phyloP scores from a whole-genome alignment of 257 asterid species.

The Lycium barbarum region DNA sequence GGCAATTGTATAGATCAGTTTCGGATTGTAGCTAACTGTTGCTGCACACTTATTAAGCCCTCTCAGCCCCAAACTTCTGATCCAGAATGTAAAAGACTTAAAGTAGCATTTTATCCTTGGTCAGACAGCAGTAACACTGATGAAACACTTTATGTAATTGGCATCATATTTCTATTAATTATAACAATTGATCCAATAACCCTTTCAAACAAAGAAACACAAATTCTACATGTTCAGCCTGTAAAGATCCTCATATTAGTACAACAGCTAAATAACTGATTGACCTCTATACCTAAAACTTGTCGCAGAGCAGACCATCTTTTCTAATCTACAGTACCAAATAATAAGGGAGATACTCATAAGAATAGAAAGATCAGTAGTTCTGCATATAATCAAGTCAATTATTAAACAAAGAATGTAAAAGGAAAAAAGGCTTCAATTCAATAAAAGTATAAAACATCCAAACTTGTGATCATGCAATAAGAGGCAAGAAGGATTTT shows the following conservation, averaged over 20 bases:
- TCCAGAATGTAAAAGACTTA: background rate
- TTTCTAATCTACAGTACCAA: background rate
- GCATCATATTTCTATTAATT: background rate
- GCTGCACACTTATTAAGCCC: background rate
- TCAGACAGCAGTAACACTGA: background rate
- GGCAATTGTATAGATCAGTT: background rate
- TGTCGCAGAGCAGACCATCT: background rate
- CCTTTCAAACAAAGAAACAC: background rate
- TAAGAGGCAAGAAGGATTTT: background rate
- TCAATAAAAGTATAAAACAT: background rate
- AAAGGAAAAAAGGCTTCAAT: background rate
- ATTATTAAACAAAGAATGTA: background rate
- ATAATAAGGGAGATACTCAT: background rate
- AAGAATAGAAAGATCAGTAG: background rate
- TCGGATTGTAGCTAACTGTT: background rate
- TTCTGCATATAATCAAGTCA: background rate
- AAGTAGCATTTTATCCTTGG: background rate
- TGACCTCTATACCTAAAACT: background rate
- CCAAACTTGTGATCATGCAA: background rate
- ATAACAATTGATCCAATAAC: background rate
- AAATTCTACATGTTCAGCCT: background rate
- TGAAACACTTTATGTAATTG: background rate
- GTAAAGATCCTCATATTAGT: background rate
- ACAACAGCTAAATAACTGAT: conserved; percentile 19
- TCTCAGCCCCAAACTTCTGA: background rate